These are phyloP conservation scores for Fusarium armeniacum DNA, from an alignment of 2,329 filamentous ascomycete species.

Conservation along the genomic window DNA sequence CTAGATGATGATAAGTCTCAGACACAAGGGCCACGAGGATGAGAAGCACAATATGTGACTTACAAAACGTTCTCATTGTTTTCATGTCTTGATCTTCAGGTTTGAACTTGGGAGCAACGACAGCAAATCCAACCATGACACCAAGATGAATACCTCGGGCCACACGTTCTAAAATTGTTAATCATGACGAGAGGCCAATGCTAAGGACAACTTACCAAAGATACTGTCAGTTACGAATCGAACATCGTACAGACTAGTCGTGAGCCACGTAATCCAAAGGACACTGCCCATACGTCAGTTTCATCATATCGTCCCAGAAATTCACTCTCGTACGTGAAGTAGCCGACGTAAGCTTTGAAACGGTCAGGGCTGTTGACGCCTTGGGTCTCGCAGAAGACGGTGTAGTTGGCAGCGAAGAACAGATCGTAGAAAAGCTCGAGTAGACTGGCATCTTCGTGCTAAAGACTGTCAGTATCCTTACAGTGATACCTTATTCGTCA, in stretches of 20 bases:
- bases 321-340: constrained; percentile 50
- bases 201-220: constrained; percentile 58
- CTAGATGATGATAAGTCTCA: constrained; percentile 29
- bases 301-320: accelerated
- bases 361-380: constrained; percentile 52
- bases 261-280: constrained; percentile 78
- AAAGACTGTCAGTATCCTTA: neutral
- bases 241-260: constrained; percentile 74
- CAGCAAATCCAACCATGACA: constrained; percentile 75
- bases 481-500: too few relatives aligned
- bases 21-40: too few relatives aligned
- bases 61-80: constrained; percentile 60
- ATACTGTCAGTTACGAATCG: constrained; percentile 75
- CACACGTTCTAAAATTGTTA: constrained; percentile 59
- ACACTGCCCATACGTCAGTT: constrained; percentile 56
- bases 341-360: constrained; percentile 56
- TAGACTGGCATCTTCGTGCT: constrained; percentile 56
- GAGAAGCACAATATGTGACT: constrained; percentile 5
- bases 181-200: accelerated
- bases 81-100: constrained; percentile 55
- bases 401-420: constrained; percentile 70
- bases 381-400: constrained; percentile 64
- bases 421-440: constrained; percentile 58
- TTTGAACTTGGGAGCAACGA: constrained; percentile 66
- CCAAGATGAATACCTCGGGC: constrained; percentile 72